Base-by-base conservation (phyloP, 139 green algal genomes). In the Chlamydomonas incerta region DNA sequence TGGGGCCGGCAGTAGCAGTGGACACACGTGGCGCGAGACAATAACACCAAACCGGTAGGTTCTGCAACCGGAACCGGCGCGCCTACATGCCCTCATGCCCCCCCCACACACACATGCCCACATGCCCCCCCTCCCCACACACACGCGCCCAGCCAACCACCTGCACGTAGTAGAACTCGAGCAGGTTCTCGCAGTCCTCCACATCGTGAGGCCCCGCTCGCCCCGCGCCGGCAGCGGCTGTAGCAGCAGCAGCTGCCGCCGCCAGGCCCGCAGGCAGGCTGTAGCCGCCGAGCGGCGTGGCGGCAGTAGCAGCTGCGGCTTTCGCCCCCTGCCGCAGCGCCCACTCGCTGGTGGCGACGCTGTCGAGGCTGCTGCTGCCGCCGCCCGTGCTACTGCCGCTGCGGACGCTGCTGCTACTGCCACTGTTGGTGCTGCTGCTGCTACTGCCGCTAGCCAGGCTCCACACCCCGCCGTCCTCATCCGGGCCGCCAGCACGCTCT, bases 101-200 rank as follows among this genome's bases (percentile, higher is more conserved):
- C 52, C 13, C 52, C 11, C 52, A 58, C 13, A 23, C 13, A 58
- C 52, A 58, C 13, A 23, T 11, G 15, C 52, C 11, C 52, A 58
- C 52, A 58, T 58, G 21, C n/a, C 8, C 65, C 65, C 18, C 29
- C 4, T 2, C 33, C 15, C 67, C 33, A 13, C 17, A 33, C 67
- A 29, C 10, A 24, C 67, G 1, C 33, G 1, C 11, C 67, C 33
- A 13, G 1, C 15, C 34, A 14, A 29, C 17, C 34, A 72, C 88
- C 90, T 91, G 90, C 71, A 93, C 83, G 75, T 87, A 93, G 85
- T 93, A 93, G 28, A 75, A 74, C 75, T 93, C 90, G 55, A 93
- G 83, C 71, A 93, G 72, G 62, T 92, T 83, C 77, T 83, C 77
- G 46, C 63, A 74, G 63, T 83, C 77, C 62, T 83, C 77, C 46